Evolutionary conservation across 1,284 basidiomycete genomes (phyloP).

Genomic region (Ustilago curta): DNA sequence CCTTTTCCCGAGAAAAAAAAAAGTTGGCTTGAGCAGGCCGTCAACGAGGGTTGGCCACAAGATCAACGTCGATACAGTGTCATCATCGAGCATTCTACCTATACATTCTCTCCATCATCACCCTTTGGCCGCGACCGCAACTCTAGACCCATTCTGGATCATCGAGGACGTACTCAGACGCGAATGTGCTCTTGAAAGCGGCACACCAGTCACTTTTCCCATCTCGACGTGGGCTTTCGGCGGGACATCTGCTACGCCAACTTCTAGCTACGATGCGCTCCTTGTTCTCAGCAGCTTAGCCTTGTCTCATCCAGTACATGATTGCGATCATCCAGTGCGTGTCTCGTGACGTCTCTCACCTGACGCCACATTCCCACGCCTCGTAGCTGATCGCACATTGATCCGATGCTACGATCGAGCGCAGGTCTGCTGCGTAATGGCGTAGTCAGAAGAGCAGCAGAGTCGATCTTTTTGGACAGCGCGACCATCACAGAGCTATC

Average conservation of each 20-base stretch:
- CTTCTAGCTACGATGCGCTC: slow-evolving; percentile 13
- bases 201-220: not conserved
- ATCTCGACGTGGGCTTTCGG: not conserved
- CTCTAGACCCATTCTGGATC: too few relatives aligned
- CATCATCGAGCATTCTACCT: not conserved
- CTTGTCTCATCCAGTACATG: slow-evolving; percentile 3
- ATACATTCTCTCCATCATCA: not conserved
- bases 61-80: not conserved
- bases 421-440: slow-evolving; percentile 26
- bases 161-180: too few relatives aligned
- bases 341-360: not conserved
- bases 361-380: slow-evolving; percentile 11
- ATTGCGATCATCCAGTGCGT: not conserved
- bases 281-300: not conserved
- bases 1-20: slow-evolving; percentile 12
- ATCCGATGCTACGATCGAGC: slow-evolving; percentile 42
- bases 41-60: slow-evolving; percentile 6
- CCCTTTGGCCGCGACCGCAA: not conserved
- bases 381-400: slow-evolving; percentile 14
- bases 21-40: not conserved
- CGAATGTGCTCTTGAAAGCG: too few relatives aligned
- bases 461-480: slow-evolving; percentile 2
- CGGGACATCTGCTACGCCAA: not conserved
- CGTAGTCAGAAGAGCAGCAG: slow-evolving; percentile 24
- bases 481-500: slow-evolving; percentile 1